Conservation (phyloP, 2,329 filamentous ascomycete species). For the Cytospora paraplurivora region DNA sequence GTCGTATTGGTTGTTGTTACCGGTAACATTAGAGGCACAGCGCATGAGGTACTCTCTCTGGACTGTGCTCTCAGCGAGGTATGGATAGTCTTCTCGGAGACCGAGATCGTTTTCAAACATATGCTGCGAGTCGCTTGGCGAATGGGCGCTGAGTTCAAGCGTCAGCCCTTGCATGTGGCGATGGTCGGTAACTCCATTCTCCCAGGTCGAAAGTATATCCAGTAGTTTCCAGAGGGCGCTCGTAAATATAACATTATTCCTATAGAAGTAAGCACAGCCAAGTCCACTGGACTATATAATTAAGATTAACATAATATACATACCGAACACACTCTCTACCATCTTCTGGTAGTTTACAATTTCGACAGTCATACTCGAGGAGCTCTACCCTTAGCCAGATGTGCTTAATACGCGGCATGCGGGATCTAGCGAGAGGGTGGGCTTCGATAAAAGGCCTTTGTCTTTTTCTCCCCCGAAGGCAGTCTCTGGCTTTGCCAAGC, state of each 20-base stretch:
- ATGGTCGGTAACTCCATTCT: not conserved
- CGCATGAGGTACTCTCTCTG: constrained; percentile 4
- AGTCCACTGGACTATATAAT: no score
- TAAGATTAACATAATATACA: no score
- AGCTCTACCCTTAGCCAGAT: constrained; percentile 16
- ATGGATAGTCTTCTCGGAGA: constrained; percentile 6
- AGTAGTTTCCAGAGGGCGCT: constrained; percentile 5
- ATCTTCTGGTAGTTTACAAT: constrained; percentile 1
- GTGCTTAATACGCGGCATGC: constrained; percentile 8
- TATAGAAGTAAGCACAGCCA: not conserved
- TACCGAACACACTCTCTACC: not conserved
- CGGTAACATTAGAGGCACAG: not conserved
- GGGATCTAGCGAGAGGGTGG: no score
- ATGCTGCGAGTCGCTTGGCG: constrained; percentile 9
- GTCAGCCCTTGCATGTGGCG: not conserved
- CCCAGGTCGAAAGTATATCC: constrained; percentile 7
- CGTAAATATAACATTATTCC: constrained; percentile 16
- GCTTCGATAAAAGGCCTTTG: no score
- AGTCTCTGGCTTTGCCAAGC: not conserved
- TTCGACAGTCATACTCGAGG: not conserved
- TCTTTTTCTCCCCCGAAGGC: not conserved
- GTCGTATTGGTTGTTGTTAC: not conserved
- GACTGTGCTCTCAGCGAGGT: not conserved
- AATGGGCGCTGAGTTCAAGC: constrained; percentile 16
- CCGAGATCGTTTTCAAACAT: not conserved